Evolutionary conservation across 441 rosid species (phyloP), one percentile per base, ranked within the genome.

Genomic region (Populus hybrid): DNA sequence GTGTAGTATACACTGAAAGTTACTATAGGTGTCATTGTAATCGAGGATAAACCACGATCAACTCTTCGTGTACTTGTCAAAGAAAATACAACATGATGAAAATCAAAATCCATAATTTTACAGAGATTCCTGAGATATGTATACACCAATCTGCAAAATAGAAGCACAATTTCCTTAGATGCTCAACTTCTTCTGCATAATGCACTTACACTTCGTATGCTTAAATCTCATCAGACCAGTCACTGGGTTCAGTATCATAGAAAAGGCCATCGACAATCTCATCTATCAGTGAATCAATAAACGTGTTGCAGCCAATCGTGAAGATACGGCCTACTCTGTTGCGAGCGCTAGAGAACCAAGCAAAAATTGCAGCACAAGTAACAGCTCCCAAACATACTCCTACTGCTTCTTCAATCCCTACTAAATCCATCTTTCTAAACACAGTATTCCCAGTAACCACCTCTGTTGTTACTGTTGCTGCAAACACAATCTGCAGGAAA

Each of bases 201-300:
- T 45, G 56, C 5, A 14, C 56, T 14, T 14, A 4, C 18, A 12
- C 56, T 45, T 45, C 20, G 33, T 28, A 28, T 28, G 21, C 50
- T 84, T 80, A 94, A 12, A 84, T 59, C 11, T 91, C 95, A 74
- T 94, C 97, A 9, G 91, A 84, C 94, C 93, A 91, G 73, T 92
- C 97, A 38, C 3, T 69, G 14, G 63, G 9, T 1, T 78, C 81
- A 2, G 14, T 29, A 9, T 68, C 73, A 10, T 91, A 93, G 92
- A 94, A 94, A 83, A 94, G 84, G 12, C 97, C 98, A 66, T 94
- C 95, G 1, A 94, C 84, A 75, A 94, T 87, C 78, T 90, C 97
- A 66, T 94, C 97, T 21, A 94, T 88, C 28, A 94, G 86, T 9
- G 94, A 88, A 81, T 94, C 98, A 26, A 94, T 90, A 24, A 94